Evolutionary conservation across 495 filamentous ascomycete species (phyloP).

Genomic region (Trichoderma gamsii): DNA sequence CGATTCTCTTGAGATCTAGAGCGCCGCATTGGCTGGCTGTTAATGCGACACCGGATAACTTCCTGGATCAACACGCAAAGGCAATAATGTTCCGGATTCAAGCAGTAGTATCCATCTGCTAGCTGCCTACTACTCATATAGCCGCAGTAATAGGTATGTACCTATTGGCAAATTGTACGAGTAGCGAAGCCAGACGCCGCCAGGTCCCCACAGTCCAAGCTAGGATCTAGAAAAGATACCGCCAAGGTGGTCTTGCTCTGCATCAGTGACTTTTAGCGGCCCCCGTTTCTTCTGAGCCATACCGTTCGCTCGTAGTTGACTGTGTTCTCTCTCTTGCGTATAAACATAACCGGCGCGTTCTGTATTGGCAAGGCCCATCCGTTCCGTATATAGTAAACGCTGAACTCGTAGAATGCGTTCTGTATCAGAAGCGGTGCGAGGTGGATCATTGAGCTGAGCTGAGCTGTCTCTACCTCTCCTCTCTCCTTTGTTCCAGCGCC

Average conservation of each 20-base stretch:
- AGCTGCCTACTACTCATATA: no score
- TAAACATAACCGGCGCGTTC: neutral
- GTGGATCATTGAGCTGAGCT: neutral
- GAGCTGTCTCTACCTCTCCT: neutral
- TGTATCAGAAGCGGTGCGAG: neutral
- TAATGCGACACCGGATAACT: no score
- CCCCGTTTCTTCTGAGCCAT: neutral
- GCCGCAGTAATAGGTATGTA: no score
- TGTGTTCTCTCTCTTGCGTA: neutral
- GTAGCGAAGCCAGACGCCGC: neutral
- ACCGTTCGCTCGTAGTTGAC: neutral
- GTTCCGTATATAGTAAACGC: neutral
- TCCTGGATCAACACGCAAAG: no score
- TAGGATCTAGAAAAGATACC: neutral
- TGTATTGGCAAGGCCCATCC: neutral
- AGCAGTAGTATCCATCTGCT: no score
- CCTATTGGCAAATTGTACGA: neutral
- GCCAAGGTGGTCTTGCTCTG: constrained; percentile 2
- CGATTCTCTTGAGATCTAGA: neutral
- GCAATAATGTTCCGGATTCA: no score
- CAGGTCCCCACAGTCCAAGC: neutral
- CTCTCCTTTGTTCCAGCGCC: neutral
- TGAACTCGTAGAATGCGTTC: neutral
- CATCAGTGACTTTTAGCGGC: constrained; percentile 6
- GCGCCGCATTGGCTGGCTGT: neutral